A percentile compares a stretch with the other conserved stretches of the same genome.
phyloP scores from a whole-genome alignment of 345 rosid genomes.

The Populus pruinosa region DNA sequence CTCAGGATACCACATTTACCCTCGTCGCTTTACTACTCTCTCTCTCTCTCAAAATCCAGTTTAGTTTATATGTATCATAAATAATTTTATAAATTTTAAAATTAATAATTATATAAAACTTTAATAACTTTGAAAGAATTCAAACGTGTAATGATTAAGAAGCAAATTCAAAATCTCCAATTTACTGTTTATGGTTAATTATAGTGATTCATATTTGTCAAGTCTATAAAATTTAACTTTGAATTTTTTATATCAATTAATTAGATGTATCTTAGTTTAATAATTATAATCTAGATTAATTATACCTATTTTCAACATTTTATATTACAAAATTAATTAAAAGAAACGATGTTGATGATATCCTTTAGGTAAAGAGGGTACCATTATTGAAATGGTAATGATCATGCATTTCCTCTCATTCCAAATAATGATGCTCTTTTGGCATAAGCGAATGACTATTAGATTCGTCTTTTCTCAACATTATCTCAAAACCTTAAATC shows the following conservation, averaged over 20 bases:
- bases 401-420: not conserved
- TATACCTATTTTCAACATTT: not conserved
- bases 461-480: not conserved
- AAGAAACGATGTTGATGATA: no score
- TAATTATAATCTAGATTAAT: no score
- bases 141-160: no score
- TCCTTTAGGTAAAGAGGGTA: not conserved
- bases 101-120: no score
- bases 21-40: not conserved
- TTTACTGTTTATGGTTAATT: not conserved
- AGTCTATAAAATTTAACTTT: fast-evolving
- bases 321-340: no score
- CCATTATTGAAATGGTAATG: not conserved
- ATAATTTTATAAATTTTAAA: no score
- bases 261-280: no score
- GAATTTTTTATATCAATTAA: no score
- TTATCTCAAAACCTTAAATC: not conserved
- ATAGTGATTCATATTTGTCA: no score
- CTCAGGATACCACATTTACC: not conserved
- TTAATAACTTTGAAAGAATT: fast-evolving
- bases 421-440: not conserved
- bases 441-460: not conserved
- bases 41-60: no score
- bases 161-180: no score
- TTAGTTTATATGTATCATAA: no score